Base-by-base conservation (phyloP, 2,329 filamentous ascomycete genomes). In the Phoma sp. region DNA sequence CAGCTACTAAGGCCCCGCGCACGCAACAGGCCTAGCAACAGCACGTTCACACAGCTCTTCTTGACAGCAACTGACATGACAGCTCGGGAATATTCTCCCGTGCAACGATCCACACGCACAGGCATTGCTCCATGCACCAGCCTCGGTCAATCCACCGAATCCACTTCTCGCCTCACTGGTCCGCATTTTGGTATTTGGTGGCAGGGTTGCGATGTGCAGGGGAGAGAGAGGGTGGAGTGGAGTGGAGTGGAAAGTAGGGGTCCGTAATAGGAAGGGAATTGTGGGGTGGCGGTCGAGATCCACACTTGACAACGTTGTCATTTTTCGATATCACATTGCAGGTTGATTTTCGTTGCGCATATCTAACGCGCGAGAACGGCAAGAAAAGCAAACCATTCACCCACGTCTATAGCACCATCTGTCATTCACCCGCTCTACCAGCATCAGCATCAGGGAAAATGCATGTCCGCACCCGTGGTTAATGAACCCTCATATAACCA, bases 281-380 rank as follows among this genome's bases (percentile, higher is more conserved):
- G 25, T 55, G 47, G 46, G 41, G 47, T 55, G 50, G 41, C 47
- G 46, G 46, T 43, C 38, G 24, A 32, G 41, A 38, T 15, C 40
- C 27, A 43, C 27, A 7, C 2, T 6, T 1, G 40, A 25, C 8
- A 24, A n/a, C 45, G 17, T 44, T 33, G 43, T 8, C 15, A 1
- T 8, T 17, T 17, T 24, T 8, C 17, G 5, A 55, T 55, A 55
- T 55, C 45, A 37, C 36, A 10, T 21, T 44, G 33, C 41, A 46
- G 32, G 21, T 27, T 35, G 41, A 17, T 35, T 39, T 36, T 40
- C 49, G 36, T 25, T 22, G 19, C 39, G 29, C 17, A 17, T 17
- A 17, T 17, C 17, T 17, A 31, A 46, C 36, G 27, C 27, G 36
- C 27, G 6, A 21, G 8, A 17, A 22, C 21, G 15, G 43, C 31